Base-by-base conservation (phyloP, 805 yeast genomes). In the Candida rishiriensis region DNA sequence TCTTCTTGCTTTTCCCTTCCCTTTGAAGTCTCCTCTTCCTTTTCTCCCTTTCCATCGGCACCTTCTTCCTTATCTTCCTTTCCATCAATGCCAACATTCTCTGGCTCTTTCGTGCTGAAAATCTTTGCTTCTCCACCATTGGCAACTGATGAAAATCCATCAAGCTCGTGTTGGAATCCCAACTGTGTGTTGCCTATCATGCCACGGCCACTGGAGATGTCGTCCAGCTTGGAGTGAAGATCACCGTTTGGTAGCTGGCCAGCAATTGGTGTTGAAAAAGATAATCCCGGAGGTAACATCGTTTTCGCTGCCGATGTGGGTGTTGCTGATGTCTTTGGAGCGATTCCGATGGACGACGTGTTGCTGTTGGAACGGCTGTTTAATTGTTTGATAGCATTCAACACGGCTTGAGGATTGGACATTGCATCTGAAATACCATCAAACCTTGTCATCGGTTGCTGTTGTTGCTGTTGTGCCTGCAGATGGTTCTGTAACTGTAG, bases 311-410 rank as follows among this genome's bases (percentile, higher is more conserved):
- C n/a, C 12, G 41, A 29, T 16, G 33, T 32, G 10, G 42, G 40
- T 35, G 43, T 30, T 29, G 34, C 21, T 15, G 46, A 17, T 17
- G 44, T 7, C n/a, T 42, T 41, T 36, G 49, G 36, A 16, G 46
- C 16, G 8, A 33, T 28, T 21, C 29, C 29, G 12, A 15, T 36
- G 16, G 14, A 15, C 8, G 39, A 7, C n/a, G 10, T 15, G 33
- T 15, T 37, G 39, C 7, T 14, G 33, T 31, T 30, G 13, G 32
- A 14, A 32, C 40, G 37, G 5, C 51, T 42, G 18, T 43, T 51
- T 10, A 52, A 47, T 38, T 52, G 56, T 37, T 55, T 56, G 15
- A 53, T 50, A 10, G 60, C 60, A 41, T 57, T 55, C 42, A 57
- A 38, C 17, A 57, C 53, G 6, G 60, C 57, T 39, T 54, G 55